phyloP scores from a whole-genome alignment of 1,139 yeast species.

The Geotrichum histeridarum region DNA sequence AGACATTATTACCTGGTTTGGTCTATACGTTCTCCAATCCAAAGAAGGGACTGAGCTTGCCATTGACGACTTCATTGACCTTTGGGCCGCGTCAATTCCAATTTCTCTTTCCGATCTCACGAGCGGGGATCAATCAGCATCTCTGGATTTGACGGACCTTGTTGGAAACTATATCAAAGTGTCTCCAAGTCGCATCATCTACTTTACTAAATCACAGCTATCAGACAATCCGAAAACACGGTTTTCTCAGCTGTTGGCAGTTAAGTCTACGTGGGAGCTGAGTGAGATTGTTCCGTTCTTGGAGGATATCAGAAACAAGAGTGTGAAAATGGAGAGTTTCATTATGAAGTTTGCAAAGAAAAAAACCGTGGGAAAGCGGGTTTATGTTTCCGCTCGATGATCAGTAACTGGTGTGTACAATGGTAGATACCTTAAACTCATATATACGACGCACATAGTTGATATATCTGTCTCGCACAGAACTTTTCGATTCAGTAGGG shows the following conservation, averaged over 20 bases:
- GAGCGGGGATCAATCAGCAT: conserved; percentile 23
- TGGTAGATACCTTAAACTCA: no score
- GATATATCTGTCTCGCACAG: background rate
- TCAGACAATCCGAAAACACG: conserved; percentile 52
- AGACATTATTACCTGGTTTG: conserved; percentile 55
- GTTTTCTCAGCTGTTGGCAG: conserved; percentile 55
- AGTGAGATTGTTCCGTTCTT: conserved; percentile 71
- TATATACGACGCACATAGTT: no score
- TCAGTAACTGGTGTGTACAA: no score
- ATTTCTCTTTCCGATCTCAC: conserved; percentile 15
- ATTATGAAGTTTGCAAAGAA: conserved; percentile 73
- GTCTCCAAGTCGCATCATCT: conserved; percentile 44
- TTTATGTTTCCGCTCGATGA: conserved; percentile 12
- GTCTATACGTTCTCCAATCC: conserved; percentile 47
- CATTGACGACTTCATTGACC: conserved; percentile 19
- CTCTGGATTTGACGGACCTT: conserved; percentile 48
- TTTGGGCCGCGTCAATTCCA: conserved; percentile 30
- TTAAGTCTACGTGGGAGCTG: conserved; percentile 63
- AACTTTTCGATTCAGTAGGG: background rate
- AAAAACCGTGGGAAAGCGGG: conserved; percentile 48
- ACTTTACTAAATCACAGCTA: conserved; percentile 47
- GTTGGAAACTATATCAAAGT: conserved; percentile 54
- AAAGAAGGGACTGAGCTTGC: conserved; percentile 28
- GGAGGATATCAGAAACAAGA: conserved; percentile 47
- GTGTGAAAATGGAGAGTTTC: conserved; percentile 61